phyloP scores from a whole-genome alignment of 345 rosid species.

The Carallia pectinifolia region DNA sequence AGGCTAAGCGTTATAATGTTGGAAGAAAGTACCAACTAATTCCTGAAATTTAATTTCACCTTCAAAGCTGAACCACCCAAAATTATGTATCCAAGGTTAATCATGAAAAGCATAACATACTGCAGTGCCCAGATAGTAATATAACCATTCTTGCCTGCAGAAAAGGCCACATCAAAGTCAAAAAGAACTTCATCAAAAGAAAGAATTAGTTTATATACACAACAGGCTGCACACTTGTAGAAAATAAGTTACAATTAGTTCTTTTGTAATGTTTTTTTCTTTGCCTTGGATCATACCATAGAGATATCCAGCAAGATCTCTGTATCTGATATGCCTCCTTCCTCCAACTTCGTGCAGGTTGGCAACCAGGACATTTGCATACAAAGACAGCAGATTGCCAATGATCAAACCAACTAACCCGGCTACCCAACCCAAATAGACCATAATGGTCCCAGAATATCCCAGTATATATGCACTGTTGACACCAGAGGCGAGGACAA shows the following conservation, averaged over 20 bases:
- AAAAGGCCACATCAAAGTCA: too few relatives aligned
- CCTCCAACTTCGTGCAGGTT: constrained; percentile 85
- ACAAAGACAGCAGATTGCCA: constrained; percentile 67
- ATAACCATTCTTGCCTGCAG: constrained; percentile 65
- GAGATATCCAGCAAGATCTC: constrained; percentile 81
- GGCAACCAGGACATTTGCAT: constrained; percentile 78
- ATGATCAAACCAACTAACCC: constrained; percentile 68
- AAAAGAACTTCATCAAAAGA: too few relatives aligned
- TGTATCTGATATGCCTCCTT: constrained; percentile 85
- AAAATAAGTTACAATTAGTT: background rate
- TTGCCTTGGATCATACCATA: constrained; percentile 47
- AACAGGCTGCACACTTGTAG: background rate
- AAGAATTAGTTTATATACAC: background rate
- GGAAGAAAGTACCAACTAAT: background rate
- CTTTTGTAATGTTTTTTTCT: background rate
- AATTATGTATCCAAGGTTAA: constrained; percentile 72
- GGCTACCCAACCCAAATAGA: constrained; percentile 79
- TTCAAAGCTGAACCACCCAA: constrained; percentile 78
- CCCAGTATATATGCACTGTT: constrained; percentile 94
- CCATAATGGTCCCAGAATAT: constrained; percentile 85
- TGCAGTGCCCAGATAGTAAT: constrained; percentile 67
- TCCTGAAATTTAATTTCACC: constrained; percentile 35
- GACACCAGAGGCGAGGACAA: constrained; percentile 76
- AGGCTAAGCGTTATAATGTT: background rate
- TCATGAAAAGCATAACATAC: constrained; percentile 79